phyloP scores from a whole-genome alignment of 208 protist species.

The Trypanosoma scelopori region DNA sequence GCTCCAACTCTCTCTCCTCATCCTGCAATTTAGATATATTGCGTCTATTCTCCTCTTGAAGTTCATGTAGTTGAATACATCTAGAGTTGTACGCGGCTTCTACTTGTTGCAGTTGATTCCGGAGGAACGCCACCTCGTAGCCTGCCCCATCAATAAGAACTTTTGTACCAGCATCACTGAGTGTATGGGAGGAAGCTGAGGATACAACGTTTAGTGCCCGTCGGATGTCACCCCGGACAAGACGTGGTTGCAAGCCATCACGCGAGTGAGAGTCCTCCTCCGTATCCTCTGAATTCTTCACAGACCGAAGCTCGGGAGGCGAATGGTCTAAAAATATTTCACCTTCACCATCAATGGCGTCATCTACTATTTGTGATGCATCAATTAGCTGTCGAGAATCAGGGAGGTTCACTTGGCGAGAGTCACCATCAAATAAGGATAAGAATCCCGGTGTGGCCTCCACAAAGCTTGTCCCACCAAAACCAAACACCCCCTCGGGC shows the following conservation, averaged over 20 bases:
- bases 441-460: slow-evolving; percentile 23
- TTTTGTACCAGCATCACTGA: slow-evolving; percentile 10
- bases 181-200: background rate
- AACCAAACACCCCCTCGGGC: slow-evolving; percentile 30
- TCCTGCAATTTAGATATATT: slow-evolving; percentile 43
- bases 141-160: slow-evolving; percentile 64
- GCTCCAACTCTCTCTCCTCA: slow-evolving; percentile 29
- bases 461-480: slow-evolving; percentile 23
- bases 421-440: slow-evolving; percentile 21
- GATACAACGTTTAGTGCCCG: too few species aligned
- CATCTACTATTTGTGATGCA: background rate
- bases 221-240: background rate
- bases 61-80: slow-evolving; percentile 78
- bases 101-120: slow-evolving; percentile 75
- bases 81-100: slow-evolving; percentile 85
- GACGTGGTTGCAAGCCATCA: slow-evolving; percentile 1
- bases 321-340: too few species aligned
- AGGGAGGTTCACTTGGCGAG: slow-evolving; percentile 3
- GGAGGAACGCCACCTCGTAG: slow-evolving; percentile 84
- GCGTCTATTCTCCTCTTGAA: slow-evolving; percentile 64
- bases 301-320: too few species aligned
- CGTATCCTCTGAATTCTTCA: too few species aligned
- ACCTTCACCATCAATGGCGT: background rate
- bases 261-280: background rate
- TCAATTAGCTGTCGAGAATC: background rate